Evolutionary conservation across 306 rosid genomes (phyloP), one percentile per base, ranked within the genome.

Genomic region (Begonia fuchsioides): DNA sequence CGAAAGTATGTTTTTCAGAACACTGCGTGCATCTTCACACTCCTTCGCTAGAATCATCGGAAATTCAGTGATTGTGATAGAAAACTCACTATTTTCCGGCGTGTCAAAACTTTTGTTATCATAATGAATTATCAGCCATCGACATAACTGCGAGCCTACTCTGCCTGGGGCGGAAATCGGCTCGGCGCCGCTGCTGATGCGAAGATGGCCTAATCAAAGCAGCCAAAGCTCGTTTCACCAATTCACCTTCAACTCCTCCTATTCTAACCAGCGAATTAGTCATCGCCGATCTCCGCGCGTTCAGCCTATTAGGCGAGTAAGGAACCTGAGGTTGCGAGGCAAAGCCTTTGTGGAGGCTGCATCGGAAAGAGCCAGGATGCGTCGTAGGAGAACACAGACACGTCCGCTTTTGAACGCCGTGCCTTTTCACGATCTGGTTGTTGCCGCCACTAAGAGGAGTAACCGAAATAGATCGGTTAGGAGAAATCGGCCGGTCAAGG

Each of bases 281-380:
- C 97, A 90, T 88, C 38, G 97, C 97, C n/a, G 97, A 88, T 57
- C 97, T 73, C 1, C 97, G 90, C 8, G 95, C 95, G 72, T 84
- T 84, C 54, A 90, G 79, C 1, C 94, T 65, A 67, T 75, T 76
- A 17, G 80, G 77, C 14, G 93, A 63, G 76, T 73, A 88, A 53
- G 85, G 84, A 39, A 68, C 65, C 13, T 57, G 18, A n/a, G 70
- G n/a, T 15, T 43, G 76, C 3, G 80, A 54, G 39, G 63, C 47
- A 35, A 38, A 62, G 18, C 73, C 60, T 43, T 84, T 90, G 63
- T 90, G 97, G 15, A 90, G 83, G 54, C 97, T n/a, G n/a, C n/a
- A n/a, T n/a, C n/a, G n/a, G n/a, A n/a, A n/a, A n/a, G n/a, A n/a
- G n/a, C n/a, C n/a, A 0, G 97, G 97, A 60, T 90, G 97, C 3